phyloP scores from a whole-genome alignment of 2,329 filamentous ascomycete genomes.

The Cladosporium sp. region DNA sequence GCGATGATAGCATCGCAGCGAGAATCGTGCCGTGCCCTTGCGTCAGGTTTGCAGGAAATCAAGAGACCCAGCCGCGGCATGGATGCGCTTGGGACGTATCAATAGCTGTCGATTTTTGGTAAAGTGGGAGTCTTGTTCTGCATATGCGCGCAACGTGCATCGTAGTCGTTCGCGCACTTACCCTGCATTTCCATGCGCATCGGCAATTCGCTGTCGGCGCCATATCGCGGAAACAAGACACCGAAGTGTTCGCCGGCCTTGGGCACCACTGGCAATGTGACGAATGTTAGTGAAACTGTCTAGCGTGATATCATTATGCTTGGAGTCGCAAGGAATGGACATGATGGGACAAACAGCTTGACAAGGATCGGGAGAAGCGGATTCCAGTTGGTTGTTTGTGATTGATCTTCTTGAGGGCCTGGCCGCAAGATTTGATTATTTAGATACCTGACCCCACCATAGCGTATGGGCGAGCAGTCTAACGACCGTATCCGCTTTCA shows the following conservation, averaged over 20 bases:
- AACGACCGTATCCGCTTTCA: not conserved
- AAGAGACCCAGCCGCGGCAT: not conserved
- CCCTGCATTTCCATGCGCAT: not conserved
- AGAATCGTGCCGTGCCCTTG: not conserved
- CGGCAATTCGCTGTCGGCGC: not conserved
- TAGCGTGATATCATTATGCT: too few relatives aligned
- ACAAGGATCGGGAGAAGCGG: not conserved
- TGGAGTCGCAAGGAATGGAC: not conserved
- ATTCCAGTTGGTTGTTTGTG: not conserved
- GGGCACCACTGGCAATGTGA: not conserved
- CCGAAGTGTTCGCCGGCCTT: not conserved
- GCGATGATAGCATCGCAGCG: not conserved
- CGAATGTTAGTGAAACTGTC: not conserved
- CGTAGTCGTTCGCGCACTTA: not conserved
- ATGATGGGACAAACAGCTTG: not conserved
- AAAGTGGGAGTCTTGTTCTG: not conserved
- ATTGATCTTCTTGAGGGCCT: not conserved
- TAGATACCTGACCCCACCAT: constrained; percentile 4
- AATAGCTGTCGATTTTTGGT: not conserved
- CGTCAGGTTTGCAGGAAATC: not conserved
- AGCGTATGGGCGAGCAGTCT: not conserved
- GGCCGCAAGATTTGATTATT: constrained; percentile 2
- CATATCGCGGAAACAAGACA: constrained; percentile 4
- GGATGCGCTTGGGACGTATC: not conserved
- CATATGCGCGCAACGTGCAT: constrained; percentile 1